phyloP scores from a whole-genome alignment of 495 filamentous ascomycete species.

The Ascodesmis nigricans region DNA sequence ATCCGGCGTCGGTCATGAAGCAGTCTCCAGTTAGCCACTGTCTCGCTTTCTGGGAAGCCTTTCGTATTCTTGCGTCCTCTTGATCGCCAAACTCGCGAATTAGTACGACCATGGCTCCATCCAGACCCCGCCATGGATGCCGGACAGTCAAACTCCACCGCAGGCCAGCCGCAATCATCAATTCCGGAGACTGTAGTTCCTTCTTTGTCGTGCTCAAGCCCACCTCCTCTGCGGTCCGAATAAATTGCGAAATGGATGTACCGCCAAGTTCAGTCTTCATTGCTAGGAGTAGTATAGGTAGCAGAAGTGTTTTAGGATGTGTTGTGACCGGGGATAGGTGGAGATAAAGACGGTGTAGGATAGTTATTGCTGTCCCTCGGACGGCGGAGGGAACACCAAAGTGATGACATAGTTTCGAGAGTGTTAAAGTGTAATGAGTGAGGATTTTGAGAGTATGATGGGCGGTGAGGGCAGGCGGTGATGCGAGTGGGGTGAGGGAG shows the following conservation, averaged over 20 bases:
- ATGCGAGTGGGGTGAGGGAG: too few relatives aligned
- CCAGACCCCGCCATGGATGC: slow-evolving; percentile 72
- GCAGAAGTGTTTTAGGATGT: slow-evolving; percentile 64
- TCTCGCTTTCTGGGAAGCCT: slow-evolving; percentile 31
- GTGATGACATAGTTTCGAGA: slow-evolving; percentile 50
- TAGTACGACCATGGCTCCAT: slow-evolving; percentile 71
- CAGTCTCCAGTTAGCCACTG: slow-evolving; percentile 56
- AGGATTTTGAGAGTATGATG: slow-evolving; percentile 70
- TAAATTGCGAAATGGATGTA: slow-evolving; percentile 44
- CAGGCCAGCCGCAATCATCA: slow-evolving; percentile 75
- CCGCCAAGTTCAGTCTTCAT: slow-evolving; percentile 78
- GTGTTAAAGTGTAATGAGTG: slow-evolving; percentile 51
- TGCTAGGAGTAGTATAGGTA: slow-evolving; percentile 71
- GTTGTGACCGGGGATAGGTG: slow-evolving; percentile 90
- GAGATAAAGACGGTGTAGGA: slow-evolving; percentile 82
- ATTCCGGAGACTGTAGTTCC: slow-evolving; percentile 71
- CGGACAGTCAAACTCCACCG: slow-evolving; percentile 81
- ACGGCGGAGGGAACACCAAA: slow-evolving; percentile 63
- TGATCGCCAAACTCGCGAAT: slow-evolving; percentile 27
- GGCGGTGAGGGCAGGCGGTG: slow-evolving; percentile 34
- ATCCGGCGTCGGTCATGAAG: slow-evolving; percentile 76
- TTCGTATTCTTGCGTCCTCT: slow-evolving; percentile 1
- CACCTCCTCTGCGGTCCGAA: slow-evolving; percentile 30
- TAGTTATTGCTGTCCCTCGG: slow-evolving; percentile 76
- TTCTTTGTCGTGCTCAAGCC: slow-evolving; percentile 47